Evolutionary conservation across 768 basidiomycete species (phyloP), one percentile per base, ranked within the genome.

Genomic region (Xanthoconium stramineum): DNA sequence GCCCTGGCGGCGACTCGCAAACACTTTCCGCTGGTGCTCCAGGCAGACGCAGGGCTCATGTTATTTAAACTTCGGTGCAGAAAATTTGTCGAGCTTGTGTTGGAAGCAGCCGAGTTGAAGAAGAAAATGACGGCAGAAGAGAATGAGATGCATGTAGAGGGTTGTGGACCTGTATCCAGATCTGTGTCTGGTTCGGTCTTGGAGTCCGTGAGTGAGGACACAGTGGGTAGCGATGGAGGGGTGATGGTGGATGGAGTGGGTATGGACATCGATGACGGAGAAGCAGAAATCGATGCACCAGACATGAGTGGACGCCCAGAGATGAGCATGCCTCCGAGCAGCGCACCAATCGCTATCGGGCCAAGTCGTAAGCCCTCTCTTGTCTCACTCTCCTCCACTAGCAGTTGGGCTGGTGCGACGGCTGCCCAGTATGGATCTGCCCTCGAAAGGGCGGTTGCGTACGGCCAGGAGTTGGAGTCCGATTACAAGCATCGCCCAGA

Each of bases 1-100:
- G 89, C 89, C 28, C 74, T 94, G 30, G 65, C 74, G 7, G 78
- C 83, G 53, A 81, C 83, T 8, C 72, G 74, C 57, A 71, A 66
- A 50, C 77, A 85, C 55, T 85, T 86, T 66, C 85, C 89, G 0
- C 64, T 72, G 5, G 89, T 87, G 7, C 74, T 94, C 24, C 80
- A 80, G 55, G 80, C 80, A 29, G 86, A 91, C 52, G 79, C 81
- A 38, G 85, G 86, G 10, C 74, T 90, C 15, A 80, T 94, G 73
- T 71, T 81, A n/a, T 89, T 94, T 76, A 90, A 89, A 69, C 72
- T 95, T 62, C 82, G 86, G 28, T 91, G 91, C 72, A 80, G 91
- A 63, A 90, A 88, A 71, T 92, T 94, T 64, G 84, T 94, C 44
- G 92, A 94, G 70, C 79, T 92, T 30, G 81, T 91, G 14, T 65